These are phyloP conservation scores for Phialemoniopsis sp. DNA, from an alignment of 2,329 filamentous ascomycete species.

Conservation along the genomic window DNA sequence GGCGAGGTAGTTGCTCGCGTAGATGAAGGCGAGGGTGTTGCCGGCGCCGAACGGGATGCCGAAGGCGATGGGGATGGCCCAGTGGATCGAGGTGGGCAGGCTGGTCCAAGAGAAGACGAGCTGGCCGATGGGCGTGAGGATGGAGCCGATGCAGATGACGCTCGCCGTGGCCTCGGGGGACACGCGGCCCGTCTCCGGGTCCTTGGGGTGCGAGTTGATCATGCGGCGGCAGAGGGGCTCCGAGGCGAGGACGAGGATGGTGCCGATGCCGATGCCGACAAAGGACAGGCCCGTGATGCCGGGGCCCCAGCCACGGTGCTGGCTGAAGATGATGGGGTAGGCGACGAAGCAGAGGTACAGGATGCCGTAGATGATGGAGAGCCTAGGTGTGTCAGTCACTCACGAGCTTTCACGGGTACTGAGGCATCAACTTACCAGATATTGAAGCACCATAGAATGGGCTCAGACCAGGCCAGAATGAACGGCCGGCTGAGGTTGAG, in stretches of 20 bases:
- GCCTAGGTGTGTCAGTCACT: conserved; percentile 35
- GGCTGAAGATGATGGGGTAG: conserved; percentile 78
- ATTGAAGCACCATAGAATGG: conserved; percentile 71
- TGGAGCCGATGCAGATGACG: conserved; percentile 72
- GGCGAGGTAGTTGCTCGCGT: conserved; percentile 72
- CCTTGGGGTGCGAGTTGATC: conserved; percentile 71
- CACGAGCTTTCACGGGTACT: conserved; percentile 2
- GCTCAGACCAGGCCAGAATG: conserved; percentile 72
- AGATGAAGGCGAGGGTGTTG: conserved; percentile 74
- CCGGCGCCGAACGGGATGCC: conserved; percentile 74
- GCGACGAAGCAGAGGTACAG: conserved; percentile 87
- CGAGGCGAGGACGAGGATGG: conserved; percentile 53
- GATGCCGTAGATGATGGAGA: conserved; percentile 81
- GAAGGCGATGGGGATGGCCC: conserved; percentile 70
- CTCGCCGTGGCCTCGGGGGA: conserved; percentile 78
- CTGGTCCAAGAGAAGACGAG: conserved; percentile 88
- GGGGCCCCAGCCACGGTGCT: conserved; percentile 71
- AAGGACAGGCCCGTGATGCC: conserved; percentile 76
- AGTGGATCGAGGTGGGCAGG: conserved; percentile 71
- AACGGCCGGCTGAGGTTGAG: conserved; percentile 76
- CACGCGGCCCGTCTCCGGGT: conserved; percentile 69
- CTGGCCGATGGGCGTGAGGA: conserved; percentile 73
- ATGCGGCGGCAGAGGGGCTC: conserved; percentile 73
- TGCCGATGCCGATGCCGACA: conserved; percentile 64
- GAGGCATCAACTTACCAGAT: conserved; percentile 44